Evolutionary conservation across 2,329 filamentous ascomycete genomes (phyloP), one percentile per base, ranked within the genome.

Genomic region (Akanthomyces lecanii): DNA sequence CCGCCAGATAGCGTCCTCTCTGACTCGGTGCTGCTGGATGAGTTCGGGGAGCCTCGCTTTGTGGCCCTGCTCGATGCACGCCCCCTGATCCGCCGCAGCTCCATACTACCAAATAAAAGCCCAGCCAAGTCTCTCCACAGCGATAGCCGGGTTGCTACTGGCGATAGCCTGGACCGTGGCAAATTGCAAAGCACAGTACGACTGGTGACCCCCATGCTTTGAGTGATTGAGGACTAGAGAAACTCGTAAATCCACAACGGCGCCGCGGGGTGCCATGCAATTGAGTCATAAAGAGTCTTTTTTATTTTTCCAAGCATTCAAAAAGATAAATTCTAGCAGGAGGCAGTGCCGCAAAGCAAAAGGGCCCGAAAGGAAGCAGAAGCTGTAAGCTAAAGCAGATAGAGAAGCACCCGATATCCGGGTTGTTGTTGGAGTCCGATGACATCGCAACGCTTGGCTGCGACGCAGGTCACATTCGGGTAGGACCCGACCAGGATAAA

Each of bases 381-480:
- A 25, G 28, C 23, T 4, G 30, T 11, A 48, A 58, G 23, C 44
- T 48, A 38, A 21, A 21, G 18, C 44, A 33, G 16, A 38, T n/a
- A 16, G 21, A 59, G 56, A 59, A 59, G 33, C 33, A 59, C 45
- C 44, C 56, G 45, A 59, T 30, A 51, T 21, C 56, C 56, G 36
- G 23, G 36, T 33, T 47, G n/a, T 11, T 50, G 18, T 42, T 50
- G 8, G 16, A 8, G 33, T 40, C 45, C 28, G 56, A 51, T 12
- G 6, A 40, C n/a, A 47, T 33, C 11, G 45, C 45, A 30, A 33
- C 16, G 30, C 14, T 40, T n/a, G 56, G 56, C 56, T 59, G 56
- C 56, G 56, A 59, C 56, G 56, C n/a, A 59, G 28, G 56, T 59
- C 45, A 59, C 56, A 59, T 59, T 36, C 47, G 56, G 23, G 45